Percentiles rank a stretch among this genome's conserved stretches.
phyloP scores from a whole-genome alignment of 2,329 filamentous ascomycete species.

The Ophiognomonia clavigignenti-juglandacearum region DNA sequence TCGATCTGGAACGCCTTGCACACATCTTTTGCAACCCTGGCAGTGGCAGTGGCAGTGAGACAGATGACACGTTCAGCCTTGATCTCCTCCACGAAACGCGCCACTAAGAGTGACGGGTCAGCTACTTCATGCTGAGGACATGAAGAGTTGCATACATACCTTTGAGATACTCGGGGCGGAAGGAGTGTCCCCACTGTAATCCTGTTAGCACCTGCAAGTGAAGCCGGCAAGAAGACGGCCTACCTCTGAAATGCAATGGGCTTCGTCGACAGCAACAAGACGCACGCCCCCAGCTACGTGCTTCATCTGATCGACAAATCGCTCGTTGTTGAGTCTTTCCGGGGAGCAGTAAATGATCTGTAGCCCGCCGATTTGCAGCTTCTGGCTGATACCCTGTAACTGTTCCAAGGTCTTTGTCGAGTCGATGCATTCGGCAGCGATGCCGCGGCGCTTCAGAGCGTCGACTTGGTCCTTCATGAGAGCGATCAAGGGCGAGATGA shows the following conservation, averaged over 20 bases:
- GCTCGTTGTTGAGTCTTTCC: slow-evolving; percentile 57
- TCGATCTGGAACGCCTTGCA: slow-evolving; percentile 47
- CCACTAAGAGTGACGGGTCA: slow-evolving; percentile 29
- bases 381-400: slow-evolving; percentile 31
- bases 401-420: slow-evolving; percentile 49
- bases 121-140: slow-evolving; percentile 5
- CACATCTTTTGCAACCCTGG: slow-evolving; percentile 49
- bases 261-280: slow-evolving; percentile 53
- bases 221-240: not conserved
- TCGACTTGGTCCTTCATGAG: slow-evolving; percentile 60
- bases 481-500: slow-evolving; percentile 52
- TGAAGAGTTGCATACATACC: slow-evolving; percentile 21
- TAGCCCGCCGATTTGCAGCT: slow-evolving; percentile 39
- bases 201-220: slow-evolving; percentile 10
- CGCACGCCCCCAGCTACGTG: slow-evolving; percentile 50
- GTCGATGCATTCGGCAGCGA: slow-evolving; percentile 50
- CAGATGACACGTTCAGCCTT: slow-evolving; percentile 55
- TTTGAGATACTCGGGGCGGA: slow-evolving; percentile 47
- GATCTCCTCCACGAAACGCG: slow-evolving; percentile 51
- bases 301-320: slow-evolving; percentile 52
- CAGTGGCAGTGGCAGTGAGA: slow-evolving; percentile 55
- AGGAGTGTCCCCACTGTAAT: slow-evolving; percentile 41
- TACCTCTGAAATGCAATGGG: slow-evolving; percentile 52
- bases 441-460: slow-evolving; percentile 41
- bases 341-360: slow-evolving; percentile 55